A percentile compares a stretch with the other conserved stretches of the same genome.
Conservation (phyloP, 2,329 filamentous ascomycete species). For the Pestalotiopsis fici region DNA sequence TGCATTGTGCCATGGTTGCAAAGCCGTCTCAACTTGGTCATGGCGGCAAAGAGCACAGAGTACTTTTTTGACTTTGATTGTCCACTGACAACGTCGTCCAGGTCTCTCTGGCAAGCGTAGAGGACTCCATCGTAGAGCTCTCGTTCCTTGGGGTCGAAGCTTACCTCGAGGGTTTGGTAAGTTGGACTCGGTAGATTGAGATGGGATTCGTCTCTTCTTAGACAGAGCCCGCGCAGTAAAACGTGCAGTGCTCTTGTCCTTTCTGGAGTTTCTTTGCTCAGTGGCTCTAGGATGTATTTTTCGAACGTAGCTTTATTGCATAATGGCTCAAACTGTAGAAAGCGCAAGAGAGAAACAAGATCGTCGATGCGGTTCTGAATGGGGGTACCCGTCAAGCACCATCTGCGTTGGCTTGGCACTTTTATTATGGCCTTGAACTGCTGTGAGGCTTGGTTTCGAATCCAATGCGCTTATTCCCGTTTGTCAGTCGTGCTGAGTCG, state of each 20-base stretch:
- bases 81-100: not conserved
- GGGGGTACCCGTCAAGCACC: not conserved
- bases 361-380: not conserved
- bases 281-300: not conserved
- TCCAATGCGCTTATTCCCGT: not conserved
- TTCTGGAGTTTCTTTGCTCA: not conserved
- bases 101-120: not conserved
- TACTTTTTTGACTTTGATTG: not conserved
- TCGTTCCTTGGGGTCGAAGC: not conserved
- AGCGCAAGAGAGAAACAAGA: not conserved
- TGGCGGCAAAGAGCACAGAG: not conserved
- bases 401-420: not conserved
- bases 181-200: not conserved
- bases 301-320: not conserved
- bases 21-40: not conserved
- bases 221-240: not conserved
- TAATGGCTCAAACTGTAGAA: not conserved
- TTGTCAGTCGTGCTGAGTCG: not conserved
- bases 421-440: not conserved
- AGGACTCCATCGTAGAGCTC: not conserved
- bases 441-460: not conserved
- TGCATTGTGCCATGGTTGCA: not conserved
- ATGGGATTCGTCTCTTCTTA: not conserved
- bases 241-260: not conserved
- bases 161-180: not conserved